These are phyloP conservation scores for Morella rubra DNA, from an alignment of 306 rosid genomes.

Conservation along the genomic window DNA sequence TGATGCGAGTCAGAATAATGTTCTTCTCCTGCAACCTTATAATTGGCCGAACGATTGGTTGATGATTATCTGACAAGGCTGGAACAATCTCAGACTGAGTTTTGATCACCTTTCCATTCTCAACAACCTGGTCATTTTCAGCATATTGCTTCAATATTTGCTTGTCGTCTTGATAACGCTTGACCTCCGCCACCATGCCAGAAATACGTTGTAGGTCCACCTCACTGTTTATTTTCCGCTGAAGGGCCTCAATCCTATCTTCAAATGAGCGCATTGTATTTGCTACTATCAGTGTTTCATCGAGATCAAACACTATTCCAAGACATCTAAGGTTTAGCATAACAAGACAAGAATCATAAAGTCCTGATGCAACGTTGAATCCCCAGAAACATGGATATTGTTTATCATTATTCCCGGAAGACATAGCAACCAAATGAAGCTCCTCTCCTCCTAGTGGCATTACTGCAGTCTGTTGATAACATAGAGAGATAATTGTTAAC, in stretches of 20 bases:
- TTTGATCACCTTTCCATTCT: slow-evolving; percentile 84
- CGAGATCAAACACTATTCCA: slow-evolving; percentile 98
- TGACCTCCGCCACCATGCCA: slow-evolving; percentile 86
- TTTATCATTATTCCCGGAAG: slow-evolving; percentile 58
- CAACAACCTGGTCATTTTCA: slow-evolving; percentile 90
- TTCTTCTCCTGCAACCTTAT: slow-evolving; percentile 81
- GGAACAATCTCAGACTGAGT: slow-evolving; percentile 85
- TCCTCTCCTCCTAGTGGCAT: slow-evolving; percentile 76
- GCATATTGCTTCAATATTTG: slow-evolving; percentile 83
- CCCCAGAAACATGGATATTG: slow-evolving; percentile 89
- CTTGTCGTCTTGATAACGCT: slow-evolving; percentile 90
- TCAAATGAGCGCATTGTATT: slow-evolving; percentile 99
- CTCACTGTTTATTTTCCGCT: slow-evolving; percentile 81
- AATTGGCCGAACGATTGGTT: slow-evolving; percentile 77
- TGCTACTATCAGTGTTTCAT: slow-evolving; percentile 96
- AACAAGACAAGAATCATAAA: slow-evolving; percentile 81
- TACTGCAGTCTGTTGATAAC: slow-evolving; percentile 77
- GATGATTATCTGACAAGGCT: slow-evolving; percentile 77
- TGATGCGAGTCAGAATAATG: slow-evolving; percentile 93
- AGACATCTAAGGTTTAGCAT: slow-evolving; percentile 97
- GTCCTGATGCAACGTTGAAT: slow-evolving; percentile 69
- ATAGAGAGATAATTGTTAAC: slow-evolving; percentile 22
- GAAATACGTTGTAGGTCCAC: slow-evolving; percentile 76
- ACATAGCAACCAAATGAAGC: slow-evolving; percentile 94
- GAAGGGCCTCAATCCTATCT: slow-evolving; percentile 92